Conservation (phyloP, 1,284 basidiomycete genomes). For the Ustilago trichophora region DNA sequence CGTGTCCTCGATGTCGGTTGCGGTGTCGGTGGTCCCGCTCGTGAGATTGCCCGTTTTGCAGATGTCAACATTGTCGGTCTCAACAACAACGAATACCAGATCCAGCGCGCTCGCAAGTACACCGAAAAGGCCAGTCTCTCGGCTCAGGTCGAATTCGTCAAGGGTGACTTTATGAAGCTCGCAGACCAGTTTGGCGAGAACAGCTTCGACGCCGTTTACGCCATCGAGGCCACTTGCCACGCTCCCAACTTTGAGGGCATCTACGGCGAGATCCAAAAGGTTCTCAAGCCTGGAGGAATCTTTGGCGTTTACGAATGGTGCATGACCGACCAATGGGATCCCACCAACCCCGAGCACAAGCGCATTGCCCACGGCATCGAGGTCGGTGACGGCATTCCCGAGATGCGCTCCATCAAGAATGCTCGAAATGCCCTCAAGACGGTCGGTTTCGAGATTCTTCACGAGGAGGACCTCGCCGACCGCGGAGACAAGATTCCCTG, state of each 20-base stretch:
- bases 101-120: conserved; percentile 84
- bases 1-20: conserved; percentile 97
- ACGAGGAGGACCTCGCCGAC: conserved; percentile 94
- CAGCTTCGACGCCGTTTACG: conserved; percentile 96
- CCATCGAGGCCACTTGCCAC: conserved; percentile 97
- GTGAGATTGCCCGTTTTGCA: conserved; percentile 91
- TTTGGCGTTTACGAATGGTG: conserved; percentile 99
- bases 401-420: conserved; percentile 84
- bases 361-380: conserved; percentile 80
- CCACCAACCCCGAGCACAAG: conserved; percentile 86
- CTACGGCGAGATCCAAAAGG: conserved; percentile 90
- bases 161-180: conserved; percentile 91
- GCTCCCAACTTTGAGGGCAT: conserved; percentile 95
- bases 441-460: conserved; percentile 88
- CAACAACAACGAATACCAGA: conserved; percentile 98
- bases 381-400: conserved; percentile 94
- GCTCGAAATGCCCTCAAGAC: conserved; percentile 81
- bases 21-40: conserved; percentile 94
- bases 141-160: conserved; percentile 75
- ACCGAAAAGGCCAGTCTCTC: conserved; percentile 81
- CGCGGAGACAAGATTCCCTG: conserved; percentile 82
- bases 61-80: conserved; percentile 87
- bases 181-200: conserved; percentile 90
- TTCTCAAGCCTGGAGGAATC: conserved; percentile 94
- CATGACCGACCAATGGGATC: conserved; percentile 96